Conservation (phyloP, 2,329 filamentous ascomycete species). For the Penicillium sp. region DNA sequence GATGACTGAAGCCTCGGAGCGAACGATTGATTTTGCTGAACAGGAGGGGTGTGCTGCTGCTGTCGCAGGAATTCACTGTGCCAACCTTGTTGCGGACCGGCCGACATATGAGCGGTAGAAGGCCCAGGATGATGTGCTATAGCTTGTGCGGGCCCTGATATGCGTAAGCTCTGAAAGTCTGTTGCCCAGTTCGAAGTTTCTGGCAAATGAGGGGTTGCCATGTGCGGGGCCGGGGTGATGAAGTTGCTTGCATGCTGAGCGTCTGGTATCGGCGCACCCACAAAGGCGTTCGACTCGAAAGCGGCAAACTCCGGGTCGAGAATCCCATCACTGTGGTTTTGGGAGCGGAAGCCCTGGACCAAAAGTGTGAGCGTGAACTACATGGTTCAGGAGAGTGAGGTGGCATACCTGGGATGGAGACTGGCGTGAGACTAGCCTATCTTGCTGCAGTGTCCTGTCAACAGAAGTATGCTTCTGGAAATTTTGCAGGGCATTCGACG, state of each 20-base stretch:
- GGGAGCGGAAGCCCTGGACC: conserved; percentile 66
- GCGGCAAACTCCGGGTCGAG: conserved; percentile 72
- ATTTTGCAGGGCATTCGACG: conserved; percentile 75
- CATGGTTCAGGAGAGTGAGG: not conserved
- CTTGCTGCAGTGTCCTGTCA: conserved; percentile 74
- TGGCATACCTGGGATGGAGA: conserved; percentile 59
- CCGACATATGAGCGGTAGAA: conserved; percentile 41
- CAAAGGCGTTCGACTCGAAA: conserved; percentile 58
- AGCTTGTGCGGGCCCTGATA: conserved; percentile 46
- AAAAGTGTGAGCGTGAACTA: conserved; percentile 19
- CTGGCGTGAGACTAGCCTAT: conserved; percentile 64
- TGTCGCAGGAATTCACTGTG: conserved; percentile 63
- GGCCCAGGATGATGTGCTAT: conserved; percentile 55
- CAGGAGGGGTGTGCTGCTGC: conserved; percentile 29
- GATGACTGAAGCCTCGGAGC: conserved; percentile 34
- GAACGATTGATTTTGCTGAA: conserved; percentile 29
- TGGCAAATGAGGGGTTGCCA: conserved; percentile 29
- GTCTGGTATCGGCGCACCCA: conserved; percentile 40
- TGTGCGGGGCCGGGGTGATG: conserved; percentile 28
- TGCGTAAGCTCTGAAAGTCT: conserved; percentile 52
- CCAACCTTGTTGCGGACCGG: conserved; percentile 53
- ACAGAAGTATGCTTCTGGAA: conserved; percentile 72
- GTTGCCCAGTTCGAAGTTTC: conserved; percentile 46
- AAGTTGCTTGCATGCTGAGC: conserved; percentile 43
- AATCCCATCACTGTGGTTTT: conserved; percentile 57